Conservation (phyloP, 441 rosid species). For the Mallotus repandus region DNA sequence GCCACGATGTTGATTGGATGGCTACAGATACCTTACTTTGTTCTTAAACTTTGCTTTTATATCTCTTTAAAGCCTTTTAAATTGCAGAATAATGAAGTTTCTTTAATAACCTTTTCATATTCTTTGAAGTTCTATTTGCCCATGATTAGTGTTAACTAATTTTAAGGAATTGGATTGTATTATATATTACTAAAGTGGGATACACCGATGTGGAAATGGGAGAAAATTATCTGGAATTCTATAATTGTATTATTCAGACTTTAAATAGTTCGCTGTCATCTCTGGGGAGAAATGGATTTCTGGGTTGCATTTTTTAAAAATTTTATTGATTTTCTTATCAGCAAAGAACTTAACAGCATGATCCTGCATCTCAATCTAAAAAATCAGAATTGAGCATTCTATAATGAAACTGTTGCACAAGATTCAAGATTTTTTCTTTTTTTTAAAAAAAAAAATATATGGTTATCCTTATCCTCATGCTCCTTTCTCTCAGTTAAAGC, state of each 20-base stretch:
- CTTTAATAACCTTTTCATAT: not conserved
- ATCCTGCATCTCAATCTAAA: not conserved
- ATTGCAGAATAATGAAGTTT: not conserved
- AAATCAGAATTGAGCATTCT: not conserved
- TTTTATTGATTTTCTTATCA: not conserved
- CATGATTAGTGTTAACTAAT: not conserved
- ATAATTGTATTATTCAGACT: not conserved
- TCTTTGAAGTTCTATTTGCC: not conserved
- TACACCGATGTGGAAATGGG: not conserved
- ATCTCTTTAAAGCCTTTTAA: not conserved
- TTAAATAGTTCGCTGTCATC: not conserved
- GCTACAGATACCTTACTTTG: no score
- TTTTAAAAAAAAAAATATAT: no score
- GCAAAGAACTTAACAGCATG: not conserved
- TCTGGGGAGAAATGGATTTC: not conserved
- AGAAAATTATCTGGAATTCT: not conserved
- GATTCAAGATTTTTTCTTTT: not conserved
- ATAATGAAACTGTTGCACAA: not conserved
- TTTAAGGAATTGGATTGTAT: not conserved
- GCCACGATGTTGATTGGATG: no score
- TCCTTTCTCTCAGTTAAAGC: slow-evolving; percentile 54
- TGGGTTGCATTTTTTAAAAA: not conserved
- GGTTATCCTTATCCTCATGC: not conserved
- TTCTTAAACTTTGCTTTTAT: not conserved
- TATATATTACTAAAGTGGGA: not conserved